These are phyloP conservation scores for Solanum sitiens DNA, from an alignment of 257 asterid genomes.

Conservation along the genomic window DNA sequence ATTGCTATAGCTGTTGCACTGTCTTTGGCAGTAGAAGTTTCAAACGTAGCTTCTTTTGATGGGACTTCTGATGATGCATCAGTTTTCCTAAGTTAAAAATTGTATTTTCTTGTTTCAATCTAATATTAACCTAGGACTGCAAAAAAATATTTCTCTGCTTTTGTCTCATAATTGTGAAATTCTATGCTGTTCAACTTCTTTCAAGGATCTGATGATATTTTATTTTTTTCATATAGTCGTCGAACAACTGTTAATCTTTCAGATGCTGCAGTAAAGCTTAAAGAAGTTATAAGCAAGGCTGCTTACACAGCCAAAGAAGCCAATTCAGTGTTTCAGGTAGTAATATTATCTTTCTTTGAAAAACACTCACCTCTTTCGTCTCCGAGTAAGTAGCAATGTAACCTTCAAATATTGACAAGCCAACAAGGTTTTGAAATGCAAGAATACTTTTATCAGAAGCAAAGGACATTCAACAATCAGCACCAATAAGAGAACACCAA, in stretches of 20 bases:
- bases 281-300: slow-evolving; percentile 39
- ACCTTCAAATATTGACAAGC: too few species aligned
- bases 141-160: not conserved
- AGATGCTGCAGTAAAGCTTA: slow-evolving; percentile 80
- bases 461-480: too few species aligned
- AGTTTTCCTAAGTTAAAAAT: slow-evolving; percentile 41
- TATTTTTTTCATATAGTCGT: slow-evolving; percentile 39
- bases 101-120: slow-evolving; percentile 91
- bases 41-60: slow-evolving; percentile 32
- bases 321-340: slow-evolving; percentile 52
- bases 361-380: not conserved
- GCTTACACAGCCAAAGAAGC: slow-evolving; percentile 45
- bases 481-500: too few species aligned
- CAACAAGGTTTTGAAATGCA: too few species aligned
- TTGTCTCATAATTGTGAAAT: not conserved
- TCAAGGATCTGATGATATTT: not conserved
- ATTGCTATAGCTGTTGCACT: slow-evolving; percentile 96
- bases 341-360: not conserved
- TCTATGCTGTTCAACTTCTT: not conserved
- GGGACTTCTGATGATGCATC: slow-evolving; percentile 65
- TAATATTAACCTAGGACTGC: slow-evolving; percentile 1
- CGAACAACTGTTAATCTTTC: slow-evolving; percentile 95
- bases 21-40: slow-evolving; percentile 81
- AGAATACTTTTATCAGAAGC: too few species aligned
- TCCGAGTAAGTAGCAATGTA: too few species aligned